Percentiles rank a stretch among this genome's conserved stretches.
Evolutionary conservation across 805 yeast species (phyloP).

Genomic region (Zygosaccharomyces gambellarensis): DNA sequence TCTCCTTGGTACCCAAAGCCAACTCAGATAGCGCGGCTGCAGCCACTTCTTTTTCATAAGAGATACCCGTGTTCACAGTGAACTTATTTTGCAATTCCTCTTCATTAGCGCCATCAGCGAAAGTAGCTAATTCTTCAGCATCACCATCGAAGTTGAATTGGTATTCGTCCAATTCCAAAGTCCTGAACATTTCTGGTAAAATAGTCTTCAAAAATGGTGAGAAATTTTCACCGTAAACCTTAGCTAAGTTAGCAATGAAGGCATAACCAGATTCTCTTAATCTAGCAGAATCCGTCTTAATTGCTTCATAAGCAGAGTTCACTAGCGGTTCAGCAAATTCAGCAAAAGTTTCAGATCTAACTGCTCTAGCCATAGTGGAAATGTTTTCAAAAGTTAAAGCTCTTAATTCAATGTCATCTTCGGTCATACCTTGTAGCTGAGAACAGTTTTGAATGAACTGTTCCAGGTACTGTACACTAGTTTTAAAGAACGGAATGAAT

Average conservation of each 20-base stretch:
- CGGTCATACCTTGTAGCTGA: conserved; percentile 69
- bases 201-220: conserved; percentile 77
- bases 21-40: conserved; percentile 83
- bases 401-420: conserved; percentile 85
- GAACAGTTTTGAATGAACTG: conserved; percentile 71
- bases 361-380: conserved; percentile 94
- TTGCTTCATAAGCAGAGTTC: conserved; percentile 77
- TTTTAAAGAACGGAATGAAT: conserved; percentile 79
- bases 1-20: conserved; percentile 79
- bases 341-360: conserved; percentile 83
- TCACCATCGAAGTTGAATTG: conserved; percentile 55
- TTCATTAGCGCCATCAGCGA: conserved; percentile 48
- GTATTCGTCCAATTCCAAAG: conserved; percentile 84
- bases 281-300: conserved; percentile 73
- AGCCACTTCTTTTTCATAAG: conserved; percentile 95
- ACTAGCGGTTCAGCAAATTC: conserved; percentile 83
- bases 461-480: conserved; percentile 74
- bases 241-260: conserved; percentile 88
- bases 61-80: conserved; percentile 89
- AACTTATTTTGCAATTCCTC: conserved; percentile 66
- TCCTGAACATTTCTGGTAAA: conserved; percentile 77
- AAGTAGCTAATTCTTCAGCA: conserved; percentile 42
- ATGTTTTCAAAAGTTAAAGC: conserved; percentile 91
- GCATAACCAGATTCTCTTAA: conserved; percentile 94
- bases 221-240: conserved; percentile 88